Percentiles rank a stretch among this genome's conserved stretches.
These are phyloP conservation scores for Arabidopsis arenosa DNA, from an alignment of 345 rosid genomes.

Conservation along the genomic window DNA sequence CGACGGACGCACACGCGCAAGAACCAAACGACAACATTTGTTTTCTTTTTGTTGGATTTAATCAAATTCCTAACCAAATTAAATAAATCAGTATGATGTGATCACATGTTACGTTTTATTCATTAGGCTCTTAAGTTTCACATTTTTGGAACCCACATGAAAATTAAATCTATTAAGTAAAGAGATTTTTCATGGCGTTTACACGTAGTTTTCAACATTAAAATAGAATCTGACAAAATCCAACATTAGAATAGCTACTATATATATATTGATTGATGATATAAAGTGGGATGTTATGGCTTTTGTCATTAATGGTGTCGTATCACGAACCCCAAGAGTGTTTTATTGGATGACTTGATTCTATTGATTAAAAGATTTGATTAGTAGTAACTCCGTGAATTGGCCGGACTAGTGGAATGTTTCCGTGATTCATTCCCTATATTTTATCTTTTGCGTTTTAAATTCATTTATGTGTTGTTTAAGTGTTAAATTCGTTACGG, in stretches of 20 bases:
- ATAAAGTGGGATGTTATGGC: conserved; percentile 6
- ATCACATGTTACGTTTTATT: conserved; percentile 27
- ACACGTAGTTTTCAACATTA: conserved; percentile 19
- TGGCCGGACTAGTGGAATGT: not conserved
- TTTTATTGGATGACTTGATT: conserved; percentile 31
- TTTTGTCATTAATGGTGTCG: conserved; percentile 27
- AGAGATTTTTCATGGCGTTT: not conserved
- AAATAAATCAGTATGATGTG: conserved; percentile 5
- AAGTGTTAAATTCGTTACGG: not conserved
- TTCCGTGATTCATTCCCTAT: not conserved
- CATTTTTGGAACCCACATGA: not conserved
- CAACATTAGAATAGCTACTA: conserved; percentile 3
- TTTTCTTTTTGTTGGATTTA: conserved; percentile 37
- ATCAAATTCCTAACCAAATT: conserved; percentile 19
- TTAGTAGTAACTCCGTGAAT: conserved; percentile 5
- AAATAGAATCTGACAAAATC: conserved; percentile 24
- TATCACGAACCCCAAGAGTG: conserved; percentile 24
- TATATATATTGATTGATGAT: conserved; percentile 3
- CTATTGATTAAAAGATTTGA: not conserved
- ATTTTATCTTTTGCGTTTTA: not conserved
- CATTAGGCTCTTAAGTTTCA: conserved; percentile 24
- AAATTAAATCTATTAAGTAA: conserved; percentile 7
- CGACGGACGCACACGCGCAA: conserved; percentile 43
- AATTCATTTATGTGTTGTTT: not conserved
- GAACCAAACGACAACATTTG: conserved; percentile 34